phyloP scores from a whole-genome alignment of 2,329 filamentous ascomycete species.

The Gnomoniopsis smithogilvyi region DNA sequence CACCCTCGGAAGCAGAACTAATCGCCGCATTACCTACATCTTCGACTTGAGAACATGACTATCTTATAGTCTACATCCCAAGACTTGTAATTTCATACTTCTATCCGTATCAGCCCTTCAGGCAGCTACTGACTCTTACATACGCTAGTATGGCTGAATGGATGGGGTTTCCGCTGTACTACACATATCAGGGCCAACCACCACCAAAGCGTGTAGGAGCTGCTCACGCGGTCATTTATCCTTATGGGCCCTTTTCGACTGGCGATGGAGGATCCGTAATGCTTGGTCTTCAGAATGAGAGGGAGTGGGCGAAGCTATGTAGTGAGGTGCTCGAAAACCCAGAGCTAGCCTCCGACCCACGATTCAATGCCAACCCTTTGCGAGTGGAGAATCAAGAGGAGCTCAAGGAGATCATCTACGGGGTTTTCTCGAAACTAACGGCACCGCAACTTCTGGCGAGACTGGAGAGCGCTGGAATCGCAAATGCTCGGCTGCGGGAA shows the following conservation, averaged over 20 bases:
- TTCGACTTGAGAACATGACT: too few species aligned
- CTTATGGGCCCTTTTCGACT: constrained; percentile 52
- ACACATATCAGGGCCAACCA: constrained; percentile 42
- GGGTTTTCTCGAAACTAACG: constrained; percentile 35
- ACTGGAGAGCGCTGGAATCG: constrained; percentile 47
- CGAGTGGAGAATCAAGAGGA: constrained; percentile 43
- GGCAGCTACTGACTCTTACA: too few species aligned
- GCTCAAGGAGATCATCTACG: constrained; percentile 42
- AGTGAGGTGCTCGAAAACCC: constrained; percentile 40
- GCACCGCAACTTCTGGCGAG: constrained; percentile 37
- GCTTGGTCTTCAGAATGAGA: constrained; percentile 56
- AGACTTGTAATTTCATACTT: too few species aligned
- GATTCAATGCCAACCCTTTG: constrained; percentile 45
- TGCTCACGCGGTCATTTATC: constrained; percentile 53
- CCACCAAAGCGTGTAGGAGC: constrained; percentile 44
- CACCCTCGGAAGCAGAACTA: too few species aligned
- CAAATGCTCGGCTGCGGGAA: constrained; percentile 53
- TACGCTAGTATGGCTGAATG: constrained; percentile 47
- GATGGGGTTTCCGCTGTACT: constrained; percentile 57
- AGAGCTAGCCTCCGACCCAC: constrained; percentile 38
- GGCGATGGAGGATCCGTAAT: constrained; percentile 47
- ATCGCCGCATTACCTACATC: too few species aligned
- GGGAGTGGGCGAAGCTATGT: constrained; percentile 52
- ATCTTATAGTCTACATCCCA: too few species aligned
- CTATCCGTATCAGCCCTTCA: too few species aligned